Percentiles rank a stretch among this genome's conserved stretches.
These are phyloP conservation scores for Apiospora aurea DNA, from an alignment of 2,329 filamentous ascomycete genomes.

Conservation along the genomic window DNA sequence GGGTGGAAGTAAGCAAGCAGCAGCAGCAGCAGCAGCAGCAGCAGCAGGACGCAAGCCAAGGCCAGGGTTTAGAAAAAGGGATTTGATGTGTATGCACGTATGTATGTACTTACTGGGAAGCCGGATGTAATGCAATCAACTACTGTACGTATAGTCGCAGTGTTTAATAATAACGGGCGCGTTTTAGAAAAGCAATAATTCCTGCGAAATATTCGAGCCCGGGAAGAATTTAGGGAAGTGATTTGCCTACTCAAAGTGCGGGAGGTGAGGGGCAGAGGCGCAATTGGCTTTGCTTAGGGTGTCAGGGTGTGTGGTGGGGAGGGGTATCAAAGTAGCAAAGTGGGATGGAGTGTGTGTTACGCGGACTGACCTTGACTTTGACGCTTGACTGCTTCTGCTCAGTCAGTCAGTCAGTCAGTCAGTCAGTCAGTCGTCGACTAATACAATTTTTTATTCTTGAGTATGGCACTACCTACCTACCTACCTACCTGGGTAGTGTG, in stretches of 20 bases:
- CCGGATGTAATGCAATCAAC: not conserved
- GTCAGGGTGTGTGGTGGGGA: conserved; percentile 14
- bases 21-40: not conserved
- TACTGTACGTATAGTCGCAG: conserved; percentile 15
- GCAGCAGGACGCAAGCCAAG: not conserved
- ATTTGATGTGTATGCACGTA: not conserved
- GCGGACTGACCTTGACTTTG: no score
- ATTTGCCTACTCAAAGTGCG: conserved; percentile 10
- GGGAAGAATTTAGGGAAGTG: conserved; percentile 7
- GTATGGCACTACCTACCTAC: not conserved
- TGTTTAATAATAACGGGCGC: conserved; percentile 8
- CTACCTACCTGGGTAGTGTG: not conserved
- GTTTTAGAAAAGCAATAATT: conserved; percentile 14
- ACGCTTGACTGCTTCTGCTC: not conserved
- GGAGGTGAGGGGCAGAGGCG: conserved; percentile 17
- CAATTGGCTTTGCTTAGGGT: conserved; percentile 1
- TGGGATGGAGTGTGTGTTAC: not conserved
- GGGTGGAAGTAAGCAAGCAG: conserved; percentile 17
- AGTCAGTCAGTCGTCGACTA: not conserved
- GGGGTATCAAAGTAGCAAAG: not conserved
- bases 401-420: no score
- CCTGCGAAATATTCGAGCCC: not conserved
- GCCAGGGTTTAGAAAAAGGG: not conserved
- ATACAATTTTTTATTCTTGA: no score
- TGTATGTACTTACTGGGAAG: conserved; percentile 13